These are phyloP conservation scores for Bruguiera parviflora DNA, from an alignment of 345 rosid genomes.

Conservation along the genomic window DNA sequence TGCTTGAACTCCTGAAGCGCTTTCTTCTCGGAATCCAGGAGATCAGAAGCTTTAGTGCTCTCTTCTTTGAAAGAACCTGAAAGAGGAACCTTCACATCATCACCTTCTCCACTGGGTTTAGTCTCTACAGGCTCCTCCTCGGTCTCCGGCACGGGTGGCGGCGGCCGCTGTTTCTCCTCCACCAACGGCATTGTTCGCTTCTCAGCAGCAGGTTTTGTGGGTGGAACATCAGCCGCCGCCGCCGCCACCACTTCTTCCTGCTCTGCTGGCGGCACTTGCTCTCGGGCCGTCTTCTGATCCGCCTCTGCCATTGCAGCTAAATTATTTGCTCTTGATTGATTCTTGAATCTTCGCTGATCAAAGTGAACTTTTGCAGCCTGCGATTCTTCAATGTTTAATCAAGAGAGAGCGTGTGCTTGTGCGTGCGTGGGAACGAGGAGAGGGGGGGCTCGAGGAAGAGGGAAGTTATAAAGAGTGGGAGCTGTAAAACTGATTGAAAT, in stretches of 20 bases:
- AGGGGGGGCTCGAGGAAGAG: no score
- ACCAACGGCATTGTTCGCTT: conserved; percentile 1
- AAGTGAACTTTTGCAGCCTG: no score
- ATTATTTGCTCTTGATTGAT: no score
- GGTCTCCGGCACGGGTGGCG: conserved; percentile 10
- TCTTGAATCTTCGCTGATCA: no score
- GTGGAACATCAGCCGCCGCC: conserved; percentile 12
- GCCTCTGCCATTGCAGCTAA: conserved; percentile 14
- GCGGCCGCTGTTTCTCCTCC: conserved; percentile 7
- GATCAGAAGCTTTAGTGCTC: conserved; percentile 29
- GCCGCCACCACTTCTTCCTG: conserved; percentile 8
- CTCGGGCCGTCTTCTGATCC: conserved; percentile 1
- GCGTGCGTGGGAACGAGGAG: neutral
- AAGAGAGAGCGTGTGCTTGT: neutral
- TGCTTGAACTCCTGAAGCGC: conserved; percentile 27
- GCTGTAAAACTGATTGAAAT: no score
- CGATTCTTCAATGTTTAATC: no score
- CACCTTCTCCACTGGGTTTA: conserved; percentile 12
- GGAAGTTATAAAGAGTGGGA: conserved; percentile 2
- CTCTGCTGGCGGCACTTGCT: neutral
- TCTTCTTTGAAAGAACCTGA: conserved; percentile 27
- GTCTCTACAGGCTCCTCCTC: conserved; percentile 6
- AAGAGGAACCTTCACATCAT: conserved; percentile 13
- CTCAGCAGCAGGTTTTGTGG: neutral
- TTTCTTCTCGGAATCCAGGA: conserved; percentile 28